Evolutionary conservation across 495 filamentous ascomycete genomes (phyloP), one percentile per base, ranked within the genome.

Genomic region (Extremus antarcticus): DNA sequence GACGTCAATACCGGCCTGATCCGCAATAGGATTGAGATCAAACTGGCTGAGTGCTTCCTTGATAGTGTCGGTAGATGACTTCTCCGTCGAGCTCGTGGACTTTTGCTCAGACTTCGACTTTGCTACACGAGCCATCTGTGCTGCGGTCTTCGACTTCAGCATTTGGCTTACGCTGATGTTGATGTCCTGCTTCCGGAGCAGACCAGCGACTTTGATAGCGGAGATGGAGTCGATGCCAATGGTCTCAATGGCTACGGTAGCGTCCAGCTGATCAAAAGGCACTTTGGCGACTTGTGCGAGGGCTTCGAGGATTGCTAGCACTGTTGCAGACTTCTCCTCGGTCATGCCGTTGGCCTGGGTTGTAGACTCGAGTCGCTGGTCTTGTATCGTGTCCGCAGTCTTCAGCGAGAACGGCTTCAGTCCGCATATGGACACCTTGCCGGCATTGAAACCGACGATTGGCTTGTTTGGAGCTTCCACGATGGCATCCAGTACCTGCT

Each of bases 201-300:
- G 68, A 0, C 81, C 74, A 21, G 81, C 78, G 16, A 84, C 75
- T 47, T 84, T 82, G 66, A 95, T 90, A 10, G 88, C 86, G 51
- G 84, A 87, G 63, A 97, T 88, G 2, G 90, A 95, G 64, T 97
- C 90, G 35, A 95, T 74, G 7, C 91, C 90, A 7, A 97, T 75
- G 59, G 87, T 82, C 64, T 91, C 94, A 21, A 95, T 85, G 21
- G 78, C 87, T 39, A 82, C 74, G n/a, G 71, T 68, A 25, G 75
- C 74, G 8, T 71, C 66, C 35, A 96, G 90, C 11, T 76, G 70
- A 1, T 76, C 62, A n/a, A 74, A 68, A 0, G 83, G 66, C 0
- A 87, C 65, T 11, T 76, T 77, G 0, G 87, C 83, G 3, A 89
- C 71, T 25, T 80, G 68, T 0, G 83, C 74, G 16, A 95, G 74